Evolutionary conservation across 805 yeast genomes (phyloP), one percentile per base, ranked within the genome.

Genomic region (Jamesozyma hellenica): DNA sequence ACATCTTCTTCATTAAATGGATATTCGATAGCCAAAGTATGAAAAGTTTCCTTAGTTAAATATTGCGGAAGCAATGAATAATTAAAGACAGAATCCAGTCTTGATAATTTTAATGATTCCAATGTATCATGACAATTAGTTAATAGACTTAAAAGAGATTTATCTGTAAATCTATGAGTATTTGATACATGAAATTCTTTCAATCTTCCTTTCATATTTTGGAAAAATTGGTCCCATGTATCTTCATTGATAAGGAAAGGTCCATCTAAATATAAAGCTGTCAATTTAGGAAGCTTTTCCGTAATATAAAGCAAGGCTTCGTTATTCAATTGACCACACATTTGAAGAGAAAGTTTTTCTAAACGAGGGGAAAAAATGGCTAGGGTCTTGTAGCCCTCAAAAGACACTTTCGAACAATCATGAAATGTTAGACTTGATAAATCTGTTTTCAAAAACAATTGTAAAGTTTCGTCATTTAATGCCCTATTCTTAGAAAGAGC

Each of bases 261-360:
- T 0, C 99, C 99, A 58, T 90, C 88, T 28, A 92, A 62, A n/a
- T 71, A 64, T 7, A 90, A 41, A 12, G 73, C 66, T 13, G 58
- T 65, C 35, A 92, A 64, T 25, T 71, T 60, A 0, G 63, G 62
- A 32, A 90, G 64, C 45, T 83, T 79, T 9, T 74, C 64, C 4
- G 74, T 71, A 44, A 72, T 75, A 54, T 85, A 82, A 14, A 66
- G 55, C 42, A 92, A 57, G 42, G 82, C 80, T 46, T 80, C 87
- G 55, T 83, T 83, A 50, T 82, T 86, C 31, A 92, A 63, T 49
- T 83, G 88, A 4, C 98, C 98, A 66, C 97, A 90, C 96, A 88
- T 90, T 42, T 77, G 76, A 34, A 92, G 64, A 0, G 79, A 79
- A 33, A 92, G 57, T 1, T 67, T 58, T 47, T 73, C 77, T 3